These are phyloP conservation scores for Aspergillus spinulosporus DNA, from an alignment of 2,329 filamentous ascomycete species.

Conservation along the genomic window DNA sequence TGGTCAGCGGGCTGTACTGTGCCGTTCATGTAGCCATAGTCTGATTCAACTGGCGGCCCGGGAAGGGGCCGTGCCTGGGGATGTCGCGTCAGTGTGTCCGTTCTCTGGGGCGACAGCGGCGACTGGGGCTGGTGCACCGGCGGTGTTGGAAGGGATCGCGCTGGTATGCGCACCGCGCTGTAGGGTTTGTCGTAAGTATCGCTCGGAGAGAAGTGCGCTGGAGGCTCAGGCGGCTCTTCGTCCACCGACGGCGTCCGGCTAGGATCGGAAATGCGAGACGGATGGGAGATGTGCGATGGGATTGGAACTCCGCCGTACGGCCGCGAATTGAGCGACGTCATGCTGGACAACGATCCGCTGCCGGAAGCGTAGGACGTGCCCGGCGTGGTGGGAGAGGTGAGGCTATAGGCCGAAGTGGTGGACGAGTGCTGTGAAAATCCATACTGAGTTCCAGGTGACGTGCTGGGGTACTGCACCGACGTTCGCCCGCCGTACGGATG, in stretches of 20 bases:
- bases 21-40: constrained; percentile 28
- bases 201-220: constrained; percentile 30
- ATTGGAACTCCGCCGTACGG: constrained; percentile 28
- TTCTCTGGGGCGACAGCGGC: constrained; percentile 52
- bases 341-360: constrained; percentile 24
- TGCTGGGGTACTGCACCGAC: constrained; percentile 28
- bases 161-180: constrained; percentile 34
- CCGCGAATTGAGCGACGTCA: constrained; percentile 21
- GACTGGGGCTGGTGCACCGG: constrained; percentile 54
- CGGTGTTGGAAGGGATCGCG: constrained; percentile 48
- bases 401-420: constrained; percentile 25
- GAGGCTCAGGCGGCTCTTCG: constrained; percentile 38
- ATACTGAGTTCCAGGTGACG: constrained; percentile 30
- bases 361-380: constrained; percentile 27
- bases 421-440: constrained; percentile 31
- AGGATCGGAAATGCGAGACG: constrained; percentile 25
- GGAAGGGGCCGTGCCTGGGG: constrained; percentile 61
- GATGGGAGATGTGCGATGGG: constrained; percentile 27
- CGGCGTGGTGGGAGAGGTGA: constrained; percentile 24
- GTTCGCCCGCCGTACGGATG: constrained; percentile 40
- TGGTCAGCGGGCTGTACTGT: constrained; percentile 42
- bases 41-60: constrained; percentile 54
- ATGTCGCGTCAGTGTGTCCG: constrained; percentile 56
- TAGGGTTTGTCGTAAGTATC: constrained; percentile 32
- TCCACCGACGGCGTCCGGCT: constrained; percentile 22